These are phyloP conservation scores for Lophium mytilinum DNA, from an alignment of 495 filamentous ascomycete genomes.

Conservation along the genomic window DNA sequence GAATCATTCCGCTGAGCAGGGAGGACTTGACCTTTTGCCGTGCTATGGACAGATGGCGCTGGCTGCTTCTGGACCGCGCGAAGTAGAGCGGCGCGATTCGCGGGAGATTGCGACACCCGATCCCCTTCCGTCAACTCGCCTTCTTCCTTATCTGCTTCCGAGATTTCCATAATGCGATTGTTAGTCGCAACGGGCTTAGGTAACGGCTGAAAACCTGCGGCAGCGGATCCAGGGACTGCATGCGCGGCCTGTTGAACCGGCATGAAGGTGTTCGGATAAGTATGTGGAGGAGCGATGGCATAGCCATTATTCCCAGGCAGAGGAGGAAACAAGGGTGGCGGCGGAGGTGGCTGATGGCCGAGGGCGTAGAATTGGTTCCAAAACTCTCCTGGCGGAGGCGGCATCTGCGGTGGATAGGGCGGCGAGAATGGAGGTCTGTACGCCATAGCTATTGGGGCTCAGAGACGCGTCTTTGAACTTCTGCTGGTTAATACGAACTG, in stretches of 20 bases:
- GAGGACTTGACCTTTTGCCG: no score
- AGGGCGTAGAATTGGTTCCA: neutral
- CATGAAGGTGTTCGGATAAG: neutral
- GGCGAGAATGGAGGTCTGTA: no score
- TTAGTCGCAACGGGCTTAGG: constrained; percentile 20
- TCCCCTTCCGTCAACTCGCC: constrained; percentile 67
- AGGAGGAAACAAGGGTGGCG: neutral
- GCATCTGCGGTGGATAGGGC: neutral
- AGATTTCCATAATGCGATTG: constrained; percentile 26
- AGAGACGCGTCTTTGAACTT: no score
- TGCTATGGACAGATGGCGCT: no score
- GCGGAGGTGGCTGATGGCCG: neutral
- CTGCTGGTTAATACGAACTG: no score
- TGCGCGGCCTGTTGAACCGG: constrained; percentile 6
- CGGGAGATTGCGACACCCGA: constrained; percentile 35
- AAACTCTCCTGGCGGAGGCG: neutral
- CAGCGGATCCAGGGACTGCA: neutral
- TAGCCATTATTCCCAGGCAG: neutral
- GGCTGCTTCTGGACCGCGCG: neutral
- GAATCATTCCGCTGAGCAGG: no score
- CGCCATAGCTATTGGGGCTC: no score
- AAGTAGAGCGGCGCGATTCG: constrained; percentile 4
- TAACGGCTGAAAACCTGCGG: neutral
- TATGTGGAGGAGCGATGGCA: constrained; percentile 5
- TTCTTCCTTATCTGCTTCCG: constrained; percentile 48